Evolutionary conservation across 2,329 filamentous ascomycete genomes (phyloP).

Genomic region (Lizonia empirigonia): DNA sequence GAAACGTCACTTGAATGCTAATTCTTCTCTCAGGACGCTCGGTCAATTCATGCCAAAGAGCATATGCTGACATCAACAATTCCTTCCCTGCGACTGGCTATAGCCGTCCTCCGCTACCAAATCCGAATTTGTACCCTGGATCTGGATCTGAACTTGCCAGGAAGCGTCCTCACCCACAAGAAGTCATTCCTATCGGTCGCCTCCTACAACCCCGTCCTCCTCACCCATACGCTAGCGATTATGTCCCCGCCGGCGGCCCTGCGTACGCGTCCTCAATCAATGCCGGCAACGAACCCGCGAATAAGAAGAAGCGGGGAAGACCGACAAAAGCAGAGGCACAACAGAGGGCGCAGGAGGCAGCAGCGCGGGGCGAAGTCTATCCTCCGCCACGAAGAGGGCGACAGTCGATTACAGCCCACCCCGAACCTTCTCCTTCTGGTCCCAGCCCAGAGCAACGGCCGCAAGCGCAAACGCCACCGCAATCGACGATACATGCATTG

Average conservation of each 20-base stretch:
- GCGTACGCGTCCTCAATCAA: conserved; percentile 37
- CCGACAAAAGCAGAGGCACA: conserved; percentile 56
- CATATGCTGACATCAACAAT: conserved; percentile 39
- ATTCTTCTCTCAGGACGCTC: conserved; percentile 41
- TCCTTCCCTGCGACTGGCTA: conserved; percentile 36
- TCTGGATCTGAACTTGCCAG: conserved; percentile 43
- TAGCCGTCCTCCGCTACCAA: conserved; percentile 37
- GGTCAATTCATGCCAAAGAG: conserved; percentile 45
- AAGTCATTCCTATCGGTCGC: conserved; percentile 47
- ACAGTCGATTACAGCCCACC: conserved; percentile 37
- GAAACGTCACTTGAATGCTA: conserved; percentile 7
- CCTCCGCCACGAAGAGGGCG: conserved; percentile 45
- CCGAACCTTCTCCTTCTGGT: conserved; percentile 25
- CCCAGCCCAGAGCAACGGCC: conserved; percentile 32
- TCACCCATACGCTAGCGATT: conserved; percentile 42
- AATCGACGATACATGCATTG: conserved; percentile 23
- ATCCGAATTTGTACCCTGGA: conserved; percentile 40
- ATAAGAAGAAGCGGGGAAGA: conserved; percentile 56
- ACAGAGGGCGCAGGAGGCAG: conserved; percentile 51
- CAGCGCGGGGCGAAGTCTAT: conserved; percentile 48
- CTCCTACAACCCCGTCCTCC: conserved; percentile 54
- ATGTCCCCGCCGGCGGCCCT: conserved; percentile 32
- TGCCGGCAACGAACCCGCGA: conserved; percentile 43
- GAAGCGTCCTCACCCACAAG: conserved; percentile 45
- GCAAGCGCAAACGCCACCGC: conserved; percentile 37